Base-by-base conservation (phyloP, 1,284 basidiomycete genomes). In the Ganoderma lingzhi region DNA sequence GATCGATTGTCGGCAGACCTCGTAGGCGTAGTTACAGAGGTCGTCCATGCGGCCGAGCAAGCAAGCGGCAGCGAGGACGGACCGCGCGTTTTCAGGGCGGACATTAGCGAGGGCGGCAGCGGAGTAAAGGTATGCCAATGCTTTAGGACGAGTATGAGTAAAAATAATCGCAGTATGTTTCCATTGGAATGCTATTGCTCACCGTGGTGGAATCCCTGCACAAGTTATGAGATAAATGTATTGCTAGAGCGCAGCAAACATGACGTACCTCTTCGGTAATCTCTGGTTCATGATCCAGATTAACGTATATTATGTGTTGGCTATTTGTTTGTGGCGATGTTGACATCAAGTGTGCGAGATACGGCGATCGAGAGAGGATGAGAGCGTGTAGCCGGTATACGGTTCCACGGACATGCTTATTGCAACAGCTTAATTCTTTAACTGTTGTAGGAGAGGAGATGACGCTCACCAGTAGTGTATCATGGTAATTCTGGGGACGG, bases 31-130 rank as follows among this genome's bases (percentile, higher is more conserved):
- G 73, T 86, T 85, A 78, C 89, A 92, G 39, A 96, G 84, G 59
- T 96, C 93, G 58, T 94, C 89, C 91, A 96, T 93, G 56, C 92
- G 93, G 65, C 93, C 93, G 59, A 96, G 87, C 48, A 95, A 84
- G 80, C 91, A 93, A 6, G 91, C 92, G 56, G 93, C 92, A 45
- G 94, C 93, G 63, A 96, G 88, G 53, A 95, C 92, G 19, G 89
- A 90, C 75, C 94, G 89, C 67, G 94, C 92, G 81, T 96, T 96
- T 75, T 88, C 85, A 61, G 91, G 86, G 74, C 87, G 87, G 74
- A 96, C 86, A 68, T 89, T 81, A 76, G 84, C 87, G 73, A 93
- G 80, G 61, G 92, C 91, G 73, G 88, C 83, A 64, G 91, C 85
- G 42, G 93, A 93, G 79, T 94, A 94, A 53, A 94, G 86, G 80